Percentiles rank a stretch among this genome's conserved stretches.
Conservation (phyloP, 495 filamentous ascomycete genomes). For the Xylaria palmicola region DNA sequence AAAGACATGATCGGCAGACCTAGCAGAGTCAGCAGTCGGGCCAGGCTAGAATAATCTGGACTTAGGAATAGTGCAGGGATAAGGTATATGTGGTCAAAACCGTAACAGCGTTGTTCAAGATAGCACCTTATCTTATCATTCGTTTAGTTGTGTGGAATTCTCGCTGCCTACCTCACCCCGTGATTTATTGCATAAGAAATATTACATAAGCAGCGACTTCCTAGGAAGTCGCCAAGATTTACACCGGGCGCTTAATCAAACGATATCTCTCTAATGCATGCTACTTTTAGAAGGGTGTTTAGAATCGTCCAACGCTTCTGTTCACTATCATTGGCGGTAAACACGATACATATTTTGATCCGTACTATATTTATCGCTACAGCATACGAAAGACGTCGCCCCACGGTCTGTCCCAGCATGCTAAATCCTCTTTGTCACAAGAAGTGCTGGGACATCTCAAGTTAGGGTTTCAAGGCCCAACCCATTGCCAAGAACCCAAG, state of each 20-base stretch:
- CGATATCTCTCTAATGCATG: not conserved
- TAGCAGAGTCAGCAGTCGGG: no score
- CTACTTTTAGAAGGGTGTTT: not conserved
- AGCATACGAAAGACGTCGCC: not conserved
- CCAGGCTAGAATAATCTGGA: not conserved
- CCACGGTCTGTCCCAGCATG: not conserved
- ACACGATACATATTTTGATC: not conserved
- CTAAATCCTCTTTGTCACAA: not conserved
- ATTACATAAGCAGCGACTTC: conserved; percentile 12
- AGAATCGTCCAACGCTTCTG: not conserved
- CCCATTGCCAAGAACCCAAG: no score
- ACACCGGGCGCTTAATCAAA: not conserved
- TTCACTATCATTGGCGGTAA: not conserved
- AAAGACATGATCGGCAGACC: not conserved
- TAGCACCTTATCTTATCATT: not conserved
- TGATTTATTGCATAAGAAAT: not conserved
- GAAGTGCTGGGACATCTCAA: not conserved
- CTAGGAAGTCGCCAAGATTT: conserved; percentile 1
- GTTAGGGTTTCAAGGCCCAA: not conserved
- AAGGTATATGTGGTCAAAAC: not conserved
- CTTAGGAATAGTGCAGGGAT: not conserved
- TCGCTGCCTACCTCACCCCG: not conserved
- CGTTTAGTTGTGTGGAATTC: not conserved
- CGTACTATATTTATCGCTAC: not conserved
- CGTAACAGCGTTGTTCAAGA: not conserved